Evolutionary conservation across 345 rosid genomes (phyloP).

Genomic region (Heritiera fomes): DNA sequence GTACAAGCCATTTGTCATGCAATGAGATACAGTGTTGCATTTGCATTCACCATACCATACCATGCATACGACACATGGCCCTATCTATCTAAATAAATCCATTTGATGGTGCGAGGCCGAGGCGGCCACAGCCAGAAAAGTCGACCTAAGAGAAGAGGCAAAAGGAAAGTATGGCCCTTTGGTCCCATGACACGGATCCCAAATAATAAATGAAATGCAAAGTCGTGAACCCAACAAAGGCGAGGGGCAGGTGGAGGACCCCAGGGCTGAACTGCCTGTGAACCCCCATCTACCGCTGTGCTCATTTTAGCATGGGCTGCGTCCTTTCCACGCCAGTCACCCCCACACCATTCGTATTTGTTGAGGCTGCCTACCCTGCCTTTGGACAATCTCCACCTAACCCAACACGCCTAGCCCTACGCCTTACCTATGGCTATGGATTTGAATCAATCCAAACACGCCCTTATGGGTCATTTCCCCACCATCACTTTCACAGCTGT

Average conservation of each 20-base stretch:
- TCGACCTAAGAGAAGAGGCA: not conserved
- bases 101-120: no score
- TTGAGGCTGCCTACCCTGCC: no score
- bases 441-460: conserved; percentile 18
- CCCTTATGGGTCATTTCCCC: conserved; percentile 31
- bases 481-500: no score
- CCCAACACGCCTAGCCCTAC: no score
- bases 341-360: no score
- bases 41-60: no score
- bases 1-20: not conserved
- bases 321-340: no score
- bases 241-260: conserved; percentile 22
- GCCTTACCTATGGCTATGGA: no score
- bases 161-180: conserved; percentile 29
- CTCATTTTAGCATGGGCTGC: conserved; percentile 39
- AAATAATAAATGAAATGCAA: conserved; percentile 11
- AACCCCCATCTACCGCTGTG: not conserved
- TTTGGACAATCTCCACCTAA: no score
- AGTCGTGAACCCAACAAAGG: not conserved
- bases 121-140: not conserved
- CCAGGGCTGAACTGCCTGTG: not conserved
- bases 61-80: no score
- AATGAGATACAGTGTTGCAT: no score
- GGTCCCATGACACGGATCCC: conserved; percentile 17
- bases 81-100: no score